Percentiles rank a stretch among this genome's conserved stretches.
These are phyloP conservation scores for Crithidia fasciculata DNA, from an alignment of 208 protist species.

Conservation along the genomic window DNA sequence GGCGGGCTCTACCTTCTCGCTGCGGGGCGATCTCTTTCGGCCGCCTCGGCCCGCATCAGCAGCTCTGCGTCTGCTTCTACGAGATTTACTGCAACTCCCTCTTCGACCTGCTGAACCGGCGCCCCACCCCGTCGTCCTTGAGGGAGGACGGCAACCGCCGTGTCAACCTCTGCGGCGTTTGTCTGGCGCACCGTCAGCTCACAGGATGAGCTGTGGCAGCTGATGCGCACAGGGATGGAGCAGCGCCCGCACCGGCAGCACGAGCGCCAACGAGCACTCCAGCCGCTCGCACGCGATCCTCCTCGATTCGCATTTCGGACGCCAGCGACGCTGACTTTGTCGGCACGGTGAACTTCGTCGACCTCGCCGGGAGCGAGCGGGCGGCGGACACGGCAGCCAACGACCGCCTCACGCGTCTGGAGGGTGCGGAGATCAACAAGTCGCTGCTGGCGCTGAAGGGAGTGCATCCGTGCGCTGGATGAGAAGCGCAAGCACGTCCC, in stretches of 20 bases:
- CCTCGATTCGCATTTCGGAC: slow-evolving; percentile 56
- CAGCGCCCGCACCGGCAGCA: slow-evolving; percentile 87
- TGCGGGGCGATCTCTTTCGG: slow-evolving; percentile 91
- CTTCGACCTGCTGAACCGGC: slow-evolving; percentile 93
- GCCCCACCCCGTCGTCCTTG: slow-evolving; percentile 85
- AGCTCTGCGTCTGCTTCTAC: slow-evolving; percentile 87
- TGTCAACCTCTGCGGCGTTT: slow-evolving; percentile 92
- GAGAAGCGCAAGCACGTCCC: slow-evolving; percentile 93
- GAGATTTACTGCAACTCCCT: slow-evolving; percentile 97
- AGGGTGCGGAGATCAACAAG: slow-evolving; percentile 99
- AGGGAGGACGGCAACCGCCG: slow-evolving; percentile 91
- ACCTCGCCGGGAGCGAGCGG: slow-evolving; percentile 98
- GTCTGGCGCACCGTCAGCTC: slow-evolving; percentile 69
- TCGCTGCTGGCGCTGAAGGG: slow-evolving; percentile 98
- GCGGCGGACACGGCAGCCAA: slow-evolving; percentile 91
- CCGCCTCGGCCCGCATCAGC: slow-evolving; percentile 41
- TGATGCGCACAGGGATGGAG: slow-evolving; percentile 84
- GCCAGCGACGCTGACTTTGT: slow-evolving; percentile 56
- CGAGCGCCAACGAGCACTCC: slow-evolving; percentile 87
- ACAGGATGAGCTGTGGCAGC: slow-evolving; percentile 62
- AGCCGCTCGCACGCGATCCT: slow-evolving; percentile 91
- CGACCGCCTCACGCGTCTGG: slow-evolving; percentile 93
- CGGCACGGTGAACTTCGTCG: slow-evolving; percentile 95
- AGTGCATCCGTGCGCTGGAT: slow-evolving; percentile 98
- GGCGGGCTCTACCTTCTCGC: slow-evolving; percentile 93